A percentile compares a stretch with the other conserved stretches of the same genome.
These are phyloP conservation scores for Annulohypoxylon bovei DNA, from an alignment of 495 filamentous ascomycete genomes.

Conservation along the genomic window DNA sequence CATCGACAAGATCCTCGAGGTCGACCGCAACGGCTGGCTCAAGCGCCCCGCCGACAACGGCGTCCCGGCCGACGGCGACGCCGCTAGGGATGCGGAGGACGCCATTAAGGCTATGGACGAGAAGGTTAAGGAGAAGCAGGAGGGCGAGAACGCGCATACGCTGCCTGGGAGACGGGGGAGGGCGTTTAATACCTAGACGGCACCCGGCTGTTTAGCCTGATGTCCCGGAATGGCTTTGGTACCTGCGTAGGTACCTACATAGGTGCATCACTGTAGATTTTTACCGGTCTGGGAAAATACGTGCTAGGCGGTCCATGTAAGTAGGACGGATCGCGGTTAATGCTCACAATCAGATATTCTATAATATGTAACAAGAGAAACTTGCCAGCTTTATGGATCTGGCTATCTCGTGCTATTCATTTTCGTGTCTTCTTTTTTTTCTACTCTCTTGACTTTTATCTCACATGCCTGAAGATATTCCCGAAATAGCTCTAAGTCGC, in stretches of 20 bases:
- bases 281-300: background rate
- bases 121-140: conserved; percentile 24
- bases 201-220: background rate
- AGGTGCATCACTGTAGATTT: background rate
- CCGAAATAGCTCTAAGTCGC: background rate
- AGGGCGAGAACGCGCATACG: background rate
- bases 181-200: background rate
- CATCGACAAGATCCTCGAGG: conserved; percentile 51
- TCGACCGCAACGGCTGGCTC: conserved; percentile 51
- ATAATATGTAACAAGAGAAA: conserved; percentile 3
- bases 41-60: conserved; percentile 47
- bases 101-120: conserved; percentile 37
- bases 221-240: background rate
- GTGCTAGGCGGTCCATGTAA: background rate
- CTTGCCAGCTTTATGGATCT: background rate
- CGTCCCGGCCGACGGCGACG: conserved; percentile 45
- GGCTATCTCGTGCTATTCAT: background rate
- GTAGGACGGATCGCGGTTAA: background rate
- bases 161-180: background rate
- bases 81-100: conserved; percentile 43
- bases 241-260: background rate
- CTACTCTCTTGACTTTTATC: background rate
- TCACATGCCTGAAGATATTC: background rate
- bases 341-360: background rate
- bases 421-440: background rate